phyloP scores from a whole-genome alignment of 163 green algal species.

The Coccomyxa subellipsoidea region DNA sequence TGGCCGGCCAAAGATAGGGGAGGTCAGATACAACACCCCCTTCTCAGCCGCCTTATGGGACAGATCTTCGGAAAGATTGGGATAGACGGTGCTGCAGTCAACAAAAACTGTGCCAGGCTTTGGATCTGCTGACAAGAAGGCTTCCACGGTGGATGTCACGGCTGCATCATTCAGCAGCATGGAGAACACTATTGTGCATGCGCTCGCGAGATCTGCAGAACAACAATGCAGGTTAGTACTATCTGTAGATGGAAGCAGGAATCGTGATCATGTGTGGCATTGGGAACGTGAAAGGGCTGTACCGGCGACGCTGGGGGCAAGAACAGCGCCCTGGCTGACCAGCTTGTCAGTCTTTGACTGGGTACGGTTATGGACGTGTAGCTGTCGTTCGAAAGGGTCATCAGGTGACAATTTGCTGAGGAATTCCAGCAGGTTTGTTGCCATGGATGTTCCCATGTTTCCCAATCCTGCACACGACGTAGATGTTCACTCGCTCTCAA shows the following conservation, averaged over 20 bases:
- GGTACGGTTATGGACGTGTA: neutral
- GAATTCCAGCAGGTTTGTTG: neutral
- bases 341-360: neutral
- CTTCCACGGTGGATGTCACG: slow-evolving; percentile 18
- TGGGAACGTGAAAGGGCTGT: neutral
- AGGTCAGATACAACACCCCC: slow-evolving; percentile 32
- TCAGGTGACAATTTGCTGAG: neutral
- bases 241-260: neutral
- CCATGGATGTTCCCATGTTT: neutral
- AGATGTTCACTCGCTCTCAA: neutral
- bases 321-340: neutral
- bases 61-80: slow-evolving; percentile 27
- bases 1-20: slow-evolving; percentile 57
- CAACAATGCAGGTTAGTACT: neutral
- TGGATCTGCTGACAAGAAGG: slow-evolving; percentile 10
- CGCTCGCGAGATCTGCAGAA: neutral
- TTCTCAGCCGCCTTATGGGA: neutral
- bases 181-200: slow-evolving; percentile 30
- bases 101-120: slow-evolving; percentile 30
- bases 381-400: neutral
- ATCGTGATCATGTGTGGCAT: neutral
- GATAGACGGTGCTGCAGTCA: slow-evolving; percentile 52
- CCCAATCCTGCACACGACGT: neutral
- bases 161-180: slow-evolving; percentile 41
- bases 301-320: neutral